These are phyloP conservation scores for Cercophora newfieldiana DNA, from an alignment of 495 filamentous ascomycete genomes.

Conservation along the genomic window DNA sequence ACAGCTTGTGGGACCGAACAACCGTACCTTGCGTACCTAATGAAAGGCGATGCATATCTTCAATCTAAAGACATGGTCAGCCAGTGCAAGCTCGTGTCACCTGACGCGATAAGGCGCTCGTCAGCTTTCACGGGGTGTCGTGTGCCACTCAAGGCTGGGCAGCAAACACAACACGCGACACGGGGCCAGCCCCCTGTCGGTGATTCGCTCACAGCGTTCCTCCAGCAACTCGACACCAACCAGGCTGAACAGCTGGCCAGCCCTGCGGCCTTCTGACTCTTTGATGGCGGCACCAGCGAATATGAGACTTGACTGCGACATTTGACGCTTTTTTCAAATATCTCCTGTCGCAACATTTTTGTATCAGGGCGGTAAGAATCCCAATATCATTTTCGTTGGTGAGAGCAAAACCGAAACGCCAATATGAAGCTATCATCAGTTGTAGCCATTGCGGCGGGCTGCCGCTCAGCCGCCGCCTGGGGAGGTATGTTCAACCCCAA, in stretches of 20 bases:
- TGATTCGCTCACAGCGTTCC: slow-evolving; percentile 20
- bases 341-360: neutral
- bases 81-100: neutral
- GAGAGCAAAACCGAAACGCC: neutral
- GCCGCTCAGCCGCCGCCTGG: slow-evolving; percentile 29
- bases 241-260: slow-evolving; percentile 9
- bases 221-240: slow-evolving; percentile 16
- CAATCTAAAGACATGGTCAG: neutral
- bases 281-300: neutral
- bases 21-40: neutral
- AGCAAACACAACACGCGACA: slow-evolving; percentile 3
- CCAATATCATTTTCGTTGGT: neutral
- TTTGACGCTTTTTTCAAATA: neutral
- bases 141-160: slow-evolving; percentile 5
- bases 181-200: slow-evolving; percentile 4
- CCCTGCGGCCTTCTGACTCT: slow-evolving; percentile 9
- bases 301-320: slow-evolving; percentile 11
- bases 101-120: slow-evolving; percentile 12
- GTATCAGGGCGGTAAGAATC: neutral
- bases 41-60: neutral
- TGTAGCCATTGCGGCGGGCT: slow-evolving; percentile 20
- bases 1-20: no score
- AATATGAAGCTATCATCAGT: slow-evolving; percentile 32
- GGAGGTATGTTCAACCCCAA: slow-evolving; percentile 25
- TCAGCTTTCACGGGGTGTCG: slow-evolving; percentile 4